phyloP scores from a whole-genome alignment of 108 stramenopile genomes.

The Pseudonitzschia multiseries region DNA sequence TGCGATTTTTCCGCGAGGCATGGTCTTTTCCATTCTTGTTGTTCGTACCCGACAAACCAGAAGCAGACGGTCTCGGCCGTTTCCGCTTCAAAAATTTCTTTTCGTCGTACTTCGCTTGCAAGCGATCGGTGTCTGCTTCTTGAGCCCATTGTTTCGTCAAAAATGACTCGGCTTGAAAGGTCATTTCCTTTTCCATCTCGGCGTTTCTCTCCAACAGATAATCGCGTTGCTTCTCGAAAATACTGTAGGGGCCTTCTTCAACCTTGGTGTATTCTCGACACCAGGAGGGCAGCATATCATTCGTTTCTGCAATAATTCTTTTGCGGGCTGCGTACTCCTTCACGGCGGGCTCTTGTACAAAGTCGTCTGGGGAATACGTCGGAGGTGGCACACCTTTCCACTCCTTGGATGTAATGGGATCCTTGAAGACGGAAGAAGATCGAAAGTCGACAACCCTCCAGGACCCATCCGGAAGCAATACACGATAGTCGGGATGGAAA shows the following conservation, averaged over 20 bases:
- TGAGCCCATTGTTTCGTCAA: background rate
- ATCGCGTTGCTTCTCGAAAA: background rate
- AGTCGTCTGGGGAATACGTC: conserved; percentile 15
- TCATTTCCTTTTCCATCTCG: conserved; percentile 9
- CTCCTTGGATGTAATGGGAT: background rate
- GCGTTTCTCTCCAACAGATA: background rate
- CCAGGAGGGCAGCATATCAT: conserved; percentile 7
- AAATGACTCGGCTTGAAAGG: background rate
- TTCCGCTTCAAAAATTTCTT: conserved; percentile 11
- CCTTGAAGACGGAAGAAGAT: conserved; percentile 3
- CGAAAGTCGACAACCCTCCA: conserved; percentile 21
- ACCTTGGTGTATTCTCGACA: conserved; percentile 12
- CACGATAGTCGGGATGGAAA: conserved; percentile 21
- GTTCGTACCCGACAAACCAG: background rate
- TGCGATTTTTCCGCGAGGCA: background rate
- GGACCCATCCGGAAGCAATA: conserved; percentile 23
- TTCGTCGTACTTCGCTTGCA: conserved; percentile 14
- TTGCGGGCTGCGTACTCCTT: conserved; percentile 27
- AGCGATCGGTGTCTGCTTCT: background rate
- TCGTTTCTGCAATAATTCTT: background rate
- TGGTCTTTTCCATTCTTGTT: background rate
- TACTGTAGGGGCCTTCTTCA: conserved; percentile 6
- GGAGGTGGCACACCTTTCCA: conserved; percentile 19
- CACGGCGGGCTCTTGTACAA: conserved; percentile 32
- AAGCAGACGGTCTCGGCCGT: background rate